These are phyloP conservation scores for Rhizophlyctis rosea DNA, from an alignment of 192 early-diverging fungal genomes.

Conservation along the genomic window DNA sequence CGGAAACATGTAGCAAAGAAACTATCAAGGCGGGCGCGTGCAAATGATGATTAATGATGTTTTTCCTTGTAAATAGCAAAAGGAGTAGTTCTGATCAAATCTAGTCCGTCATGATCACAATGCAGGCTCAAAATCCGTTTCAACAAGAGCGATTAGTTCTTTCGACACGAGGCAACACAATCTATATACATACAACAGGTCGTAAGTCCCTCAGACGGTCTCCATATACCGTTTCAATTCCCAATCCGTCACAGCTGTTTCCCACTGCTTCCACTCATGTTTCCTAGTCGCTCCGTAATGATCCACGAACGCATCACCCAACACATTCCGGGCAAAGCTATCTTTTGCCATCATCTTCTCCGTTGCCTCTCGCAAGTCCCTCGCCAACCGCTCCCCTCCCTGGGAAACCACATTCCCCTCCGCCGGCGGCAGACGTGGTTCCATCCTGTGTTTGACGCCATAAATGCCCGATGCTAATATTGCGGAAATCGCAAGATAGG, in stretches of 20 bases:
- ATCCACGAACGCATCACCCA: slow-evolving; percentile 74
- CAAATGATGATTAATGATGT: too few relatives aligned
- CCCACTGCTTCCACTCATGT: slow-evolving; percentile 76
- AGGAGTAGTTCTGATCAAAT: too few relatives aligned
- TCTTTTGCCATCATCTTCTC: slow-evolving; percentile 58
- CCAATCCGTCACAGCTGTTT: slow-evolving; percentile 69
- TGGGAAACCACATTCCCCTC: slow-evolving; percentile 26
- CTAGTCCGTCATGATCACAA: too few relatives aligned
- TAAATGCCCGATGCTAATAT: slow-evolving; percentile 68
- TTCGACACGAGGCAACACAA: too few relatives aligned
- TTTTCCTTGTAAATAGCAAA: too few relatives aligned
- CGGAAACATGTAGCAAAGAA: slow-evolving; percentile 28
- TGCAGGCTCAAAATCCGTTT: too few relatives aligned
- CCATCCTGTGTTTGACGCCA: slow-evolving; percentile 61
- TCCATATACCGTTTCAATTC: slow-evolving; percentile 52
- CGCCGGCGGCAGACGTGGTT: slow-evolving; percentile 24
- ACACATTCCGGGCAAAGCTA: slow-evolving; percentile 65
- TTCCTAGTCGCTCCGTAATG: slow-evolving; percentile 71
- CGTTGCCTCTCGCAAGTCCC: slow-evolving; percentile 64
- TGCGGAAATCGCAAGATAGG: slow-evolving; percentile 71
- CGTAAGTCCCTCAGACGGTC: slow-evolving; percentile 19
- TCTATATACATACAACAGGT: too few relatives aligned
- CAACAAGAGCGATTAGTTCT: too few relatives aligned
- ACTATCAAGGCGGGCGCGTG: neutral
- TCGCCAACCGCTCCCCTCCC: slow-evolving; percentile 45